Evolutionary conservation across 1,139 yeast genomes (phyloP), one percentile per base, ranked within the genome.

Genomic region (Hyphopichia fennica): DNA sequence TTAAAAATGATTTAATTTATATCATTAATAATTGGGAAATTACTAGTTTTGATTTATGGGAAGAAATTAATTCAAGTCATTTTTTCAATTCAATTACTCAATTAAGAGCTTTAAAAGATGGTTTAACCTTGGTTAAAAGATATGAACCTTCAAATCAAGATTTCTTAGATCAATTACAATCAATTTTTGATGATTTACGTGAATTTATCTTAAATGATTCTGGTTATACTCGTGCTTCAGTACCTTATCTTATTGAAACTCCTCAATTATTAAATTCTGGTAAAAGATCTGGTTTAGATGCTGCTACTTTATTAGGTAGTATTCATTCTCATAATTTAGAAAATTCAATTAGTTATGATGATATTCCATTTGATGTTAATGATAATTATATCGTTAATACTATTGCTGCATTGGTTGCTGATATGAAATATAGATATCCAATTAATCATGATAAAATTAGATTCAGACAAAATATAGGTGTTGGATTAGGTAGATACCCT

Each of bases 401-500:
- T 0, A 65, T 86, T 41, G 67, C 73, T 40, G 75, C 75, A 4
- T 60, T 88, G 58, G 74, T 84, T 3, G 65, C 73, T 35, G 86
- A 84, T 48, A 88, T 89, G 95, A 77, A 77, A 46, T 58, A 67
- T 32, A 67, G 93, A 42, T 90, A 86, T 58, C 95, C 96, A 1
- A 76, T 91, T 34, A 91, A 91, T 62, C 77, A 72, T 43, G 61
- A 63, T 10, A 63, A 74, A 39, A 58, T 73, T 18, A 69, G 72
- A 2, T 46, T 58, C 54, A 44, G 45, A 5, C 44, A 47, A 27
- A 65, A 65, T 18, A 53, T 66, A 19, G 95, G 95, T 0, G 81
- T 84, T 34, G 96, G 87, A 0, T 65, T 91, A 39, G 99, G 99
- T 2, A 72, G 99, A 55, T 93, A 93, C 57, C 96, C 97, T 0